These are phyloP conservation scores for Eimeria praecox DNA, from an alignment of 169 alveolate genomes.

Conservation along the genomic window DNA sequence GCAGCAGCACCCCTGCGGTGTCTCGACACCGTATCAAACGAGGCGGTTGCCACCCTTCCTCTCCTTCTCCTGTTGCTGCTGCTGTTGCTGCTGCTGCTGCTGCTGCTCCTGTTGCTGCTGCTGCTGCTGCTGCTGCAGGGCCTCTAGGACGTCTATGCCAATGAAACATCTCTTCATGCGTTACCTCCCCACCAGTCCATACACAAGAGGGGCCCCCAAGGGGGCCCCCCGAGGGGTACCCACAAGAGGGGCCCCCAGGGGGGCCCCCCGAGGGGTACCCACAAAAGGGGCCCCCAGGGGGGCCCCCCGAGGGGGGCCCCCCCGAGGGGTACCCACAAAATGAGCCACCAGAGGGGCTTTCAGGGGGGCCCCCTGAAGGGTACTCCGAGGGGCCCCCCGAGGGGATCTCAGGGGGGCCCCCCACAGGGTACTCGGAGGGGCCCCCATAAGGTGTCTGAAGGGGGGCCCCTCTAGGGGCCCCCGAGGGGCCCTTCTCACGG, in stretches of 20 bases:
- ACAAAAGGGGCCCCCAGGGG: no score
- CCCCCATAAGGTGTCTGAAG: conserved; percentile 12
- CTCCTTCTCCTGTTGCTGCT: not conserved
- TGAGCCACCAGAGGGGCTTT: no score
- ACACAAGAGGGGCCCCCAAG: not conserved
- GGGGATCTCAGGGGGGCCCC: not conserved
- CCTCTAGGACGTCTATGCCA: not conserved
- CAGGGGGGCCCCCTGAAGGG: no score
- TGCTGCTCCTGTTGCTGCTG: not conserved
- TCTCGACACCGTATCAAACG: not conserved
- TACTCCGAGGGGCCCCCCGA: no score
- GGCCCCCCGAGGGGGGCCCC: no score
- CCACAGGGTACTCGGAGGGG: not conserved
- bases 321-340: no score
- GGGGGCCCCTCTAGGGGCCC: not conserved
- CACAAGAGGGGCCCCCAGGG: no score
- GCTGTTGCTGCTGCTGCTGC: not conserved
- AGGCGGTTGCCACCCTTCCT: not conserved
- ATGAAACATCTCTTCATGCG: not conserved
- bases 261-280: no score
- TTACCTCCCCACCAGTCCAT: not conserved
- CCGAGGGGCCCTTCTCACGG: not conserved
- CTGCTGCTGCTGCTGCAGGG: no score
- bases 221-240: no score
- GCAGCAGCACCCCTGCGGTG: conserved; percentile 30